These are phyloP conservation scores for Phytophthora ohioensis DNA, from an alignment of 352 stramenopile species.

Conservation along the genomic window DNA sequence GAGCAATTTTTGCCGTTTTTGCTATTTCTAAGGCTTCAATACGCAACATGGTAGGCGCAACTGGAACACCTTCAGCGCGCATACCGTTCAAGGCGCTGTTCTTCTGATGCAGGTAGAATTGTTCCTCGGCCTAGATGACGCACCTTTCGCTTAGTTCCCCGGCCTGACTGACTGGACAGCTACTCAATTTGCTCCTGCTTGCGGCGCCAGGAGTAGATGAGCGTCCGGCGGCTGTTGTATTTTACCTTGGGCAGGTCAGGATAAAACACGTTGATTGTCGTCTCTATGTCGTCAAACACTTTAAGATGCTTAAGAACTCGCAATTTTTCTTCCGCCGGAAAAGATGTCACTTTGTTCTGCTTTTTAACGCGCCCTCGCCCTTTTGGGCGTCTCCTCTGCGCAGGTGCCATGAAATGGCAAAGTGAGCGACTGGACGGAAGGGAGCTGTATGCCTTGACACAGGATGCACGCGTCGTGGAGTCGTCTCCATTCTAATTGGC, in stretches of 20 bases:
- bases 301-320: neutral
- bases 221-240: neutral
- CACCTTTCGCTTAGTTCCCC: neutral
- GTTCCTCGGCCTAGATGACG: neutral
- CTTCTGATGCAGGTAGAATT: neutral
- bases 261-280: neutral
- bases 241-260: neutral
- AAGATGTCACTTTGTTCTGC: neutral
- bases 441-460: constrained; percentile 6
- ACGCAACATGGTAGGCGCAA: too few relatives aligned
- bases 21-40: too few relatives aligned
- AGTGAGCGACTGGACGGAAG: constrained; percentile 2
- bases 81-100: neutral
- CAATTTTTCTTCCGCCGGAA: neutral
- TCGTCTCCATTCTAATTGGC: neutral
- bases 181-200: neutral
- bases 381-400: constrained; percentile 4
- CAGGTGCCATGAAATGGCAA: constrained; percentile 14
- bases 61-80: too few relatives aligned
- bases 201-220: constrained; percentile 1
- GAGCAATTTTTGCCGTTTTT: too few relatives aligned
- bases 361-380: constrained; percentile 5
- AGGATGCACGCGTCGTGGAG: neutral
- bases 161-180: neutral
- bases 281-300: too few relatives aligned